Conservation (phyloP, 805 yeast genomes). For the Komagataella pastoris region DNA sequence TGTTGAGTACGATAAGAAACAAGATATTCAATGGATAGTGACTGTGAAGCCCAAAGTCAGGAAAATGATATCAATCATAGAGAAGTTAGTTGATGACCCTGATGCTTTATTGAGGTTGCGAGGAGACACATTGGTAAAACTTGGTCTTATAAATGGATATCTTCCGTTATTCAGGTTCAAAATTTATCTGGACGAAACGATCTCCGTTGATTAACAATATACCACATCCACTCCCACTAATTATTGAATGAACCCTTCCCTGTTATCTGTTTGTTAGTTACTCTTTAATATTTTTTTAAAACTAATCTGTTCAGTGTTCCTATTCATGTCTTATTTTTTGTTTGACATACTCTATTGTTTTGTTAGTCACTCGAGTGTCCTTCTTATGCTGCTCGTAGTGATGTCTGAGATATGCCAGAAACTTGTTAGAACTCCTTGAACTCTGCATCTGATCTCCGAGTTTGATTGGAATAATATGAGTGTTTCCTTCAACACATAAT, state of each 20-base stretch:
- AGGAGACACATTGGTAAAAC: conserved; percentile 18
- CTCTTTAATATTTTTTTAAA: no score
- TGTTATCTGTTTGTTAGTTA: background rate
- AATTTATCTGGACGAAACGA: background rate
- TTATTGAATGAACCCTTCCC: background rate
- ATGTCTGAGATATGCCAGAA: background rate
- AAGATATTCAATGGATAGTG: conserved; percentile 14
- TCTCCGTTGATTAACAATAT: background rate
- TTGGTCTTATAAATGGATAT: background rate
- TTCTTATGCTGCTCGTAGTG: background rate
- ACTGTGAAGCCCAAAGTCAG: conserved; percentile 22
- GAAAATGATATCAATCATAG: conserved; percentile 8
- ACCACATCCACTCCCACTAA: background rate
- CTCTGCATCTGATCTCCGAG: background rate
- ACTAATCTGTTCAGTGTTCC: background rate
- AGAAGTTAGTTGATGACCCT: conserved; percentile 9
- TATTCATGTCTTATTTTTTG: background rate
- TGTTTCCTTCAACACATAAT: background rate
- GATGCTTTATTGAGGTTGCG: conserved; percentile 16
- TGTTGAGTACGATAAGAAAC: conserved; percentile 13
- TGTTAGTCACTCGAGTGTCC: background rate
- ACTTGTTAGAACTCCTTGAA: background rate
- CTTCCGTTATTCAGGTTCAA: conserved; percentile 1
- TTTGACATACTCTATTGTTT: background rate
- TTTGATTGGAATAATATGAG: background rate